Conservation (phyloP, 257 asterid genomes). For the Solanum bukasovii region DNA sequence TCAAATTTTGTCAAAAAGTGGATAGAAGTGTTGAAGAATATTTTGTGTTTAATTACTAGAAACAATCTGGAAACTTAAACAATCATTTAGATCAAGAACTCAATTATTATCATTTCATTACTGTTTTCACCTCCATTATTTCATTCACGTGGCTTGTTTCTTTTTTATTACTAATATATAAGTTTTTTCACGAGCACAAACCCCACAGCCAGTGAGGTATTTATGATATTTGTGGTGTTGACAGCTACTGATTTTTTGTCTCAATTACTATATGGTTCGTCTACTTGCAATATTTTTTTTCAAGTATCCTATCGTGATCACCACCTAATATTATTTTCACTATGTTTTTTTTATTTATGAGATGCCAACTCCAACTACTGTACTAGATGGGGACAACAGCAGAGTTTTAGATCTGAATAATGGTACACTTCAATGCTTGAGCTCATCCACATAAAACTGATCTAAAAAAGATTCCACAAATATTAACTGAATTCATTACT, state of each 20-base stretch:
- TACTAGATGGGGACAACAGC: background rate
- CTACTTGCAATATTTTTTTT: background rate
- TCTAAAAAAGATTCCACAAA: background rate
- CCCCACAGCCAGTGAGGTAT: constrained; percentile 2
- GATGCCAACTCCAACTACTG: background rate
- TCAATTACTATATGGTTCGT: background rate
- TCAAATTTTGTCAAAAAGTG: background rate
- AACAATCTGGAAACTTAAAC: background rate
- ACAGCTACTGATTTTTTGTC: background rate
- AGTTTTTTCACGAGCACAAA: background rate
- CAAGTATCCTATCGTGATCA: background rate
- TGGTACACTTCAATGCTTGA: background rate
- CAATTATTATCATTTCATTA: background rate
- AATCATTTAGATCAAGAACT: background rate
- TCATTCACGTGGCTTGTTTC: background rate
- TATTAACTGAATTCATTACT: background rate
- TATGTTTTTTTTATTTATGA: background rate
- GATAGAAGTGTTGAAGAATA: background rate
- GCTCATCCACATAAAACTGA: background rate
- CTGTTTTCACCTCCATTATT: background rate
- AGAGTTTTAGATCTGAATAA: background rate
- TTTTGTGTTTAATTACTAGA: background rate
- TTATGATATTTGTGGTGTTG: background rate
- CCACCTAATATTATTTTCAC: background rate
- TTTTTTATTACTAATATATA: background rate